Evolutionary conservation across 2,329 filamentous ascomycete species (phyloP).

Genomic region (Neonectria punicea): DNA sequence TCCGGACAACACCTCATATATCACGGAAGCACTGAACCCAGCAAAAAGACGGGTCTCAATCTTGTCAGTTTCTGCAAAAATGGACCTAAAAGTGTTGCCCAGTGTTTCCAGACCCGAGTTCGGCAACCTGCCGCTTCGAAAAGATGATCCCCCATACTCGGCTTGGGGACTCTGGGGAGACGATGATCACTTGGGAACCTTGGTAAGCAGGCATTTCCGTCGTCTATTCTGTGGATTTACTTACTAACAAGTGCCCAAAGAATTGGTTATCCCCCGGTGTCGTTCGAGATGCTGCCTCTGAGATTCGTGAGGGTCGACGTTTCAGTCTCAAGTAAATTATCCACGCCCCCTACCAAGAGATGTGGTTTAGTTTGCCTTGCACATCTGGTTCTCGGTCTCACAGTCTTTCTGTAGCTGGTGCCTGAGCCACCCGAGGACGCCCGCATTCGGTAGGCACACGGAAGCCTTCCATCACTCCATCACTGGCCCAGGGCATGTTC

Average conservation of each 20-base stretch:
- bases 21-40: background rate
- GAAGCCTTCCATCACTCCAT: slow-evolving; percentile 8
- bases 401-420: slow-evolving; percentile 1
- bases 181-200: slow-evolving; percentile 18
- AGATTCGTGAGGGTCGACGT: slow-evolving; percentile 6
- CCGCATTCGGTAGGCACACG: slow-evolving; percentile 16
- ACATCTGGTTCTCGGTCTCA: background rate
- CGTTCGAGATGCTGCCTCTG: slow-evolving; percentile 8
- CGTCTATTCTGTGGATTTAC: background rate
- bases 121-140: slow-evolving; percentile 8
- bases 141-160: slow-evolving; percentile 16
- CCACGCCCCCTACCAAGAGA: background rate
- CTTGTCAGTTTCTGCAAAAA: background rate
- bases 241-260: background rate
- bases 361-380: background rate
- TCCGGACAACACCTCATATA: background rate
- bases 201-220: background rate
- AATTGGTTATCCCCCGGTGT: slow-evolving; percentile 4
- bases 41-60: background rate
- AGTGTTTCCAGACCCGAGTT: background rate
- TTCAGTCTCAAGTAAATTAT: slow-evolving; percentile 16
- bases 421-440: slow-evolving; percentile 16
- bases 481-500: slow-evolving; percentile 5
- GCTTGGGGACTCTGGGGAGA: slow-evolving; percentile 19
- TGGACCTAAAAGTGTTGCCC: background rate